Conservation (phyloP, 495 filamentous ascomycete species). For the Saxispiralis lemnorum region DNA sequence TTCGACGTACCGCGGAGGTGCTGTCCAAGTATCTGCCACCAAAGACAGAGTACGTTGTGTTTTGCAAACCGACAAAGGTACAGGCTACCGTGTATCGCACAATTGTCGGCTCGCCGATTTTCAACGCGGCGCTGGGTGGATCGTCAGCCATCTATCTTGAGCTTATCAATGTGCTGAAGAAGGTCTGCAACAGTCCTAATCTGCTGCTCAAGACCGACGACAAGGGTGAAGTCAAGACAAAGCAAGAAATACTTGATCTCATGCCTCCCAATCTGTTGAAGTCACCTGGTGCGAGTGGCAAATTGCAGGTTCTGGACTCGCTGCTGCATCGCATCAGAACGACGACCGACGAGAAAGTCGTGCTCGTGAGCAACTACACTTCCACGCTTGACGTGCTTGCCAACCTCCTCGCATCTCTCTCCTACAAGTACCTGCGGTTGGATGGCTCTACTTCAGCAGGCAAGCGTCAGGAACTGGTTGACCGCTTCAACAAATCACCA, state of each 20-base stretch:
- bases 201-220: slow-evolving; percentile 33
- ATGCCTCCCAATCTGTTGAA: slow-evolving; percentile 42
- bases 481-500: slow-evolving; percentile 52
- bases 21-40: slow-evolving; percentile 54
- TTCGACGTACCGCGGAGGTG: slow-evolving; percentile 60
- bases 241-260: slow-evolving; percentile 34
- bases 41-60: slow-evolving; percentile 63
- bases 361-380: slow-evolving; percentile 71
- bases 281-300: slow-evolving; percentile 44
- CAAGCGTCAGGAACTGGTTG: slow-evolving; percentile 58
- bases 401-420: slow-evolving; percentile 43
- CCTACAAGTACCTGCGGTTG: slow-evolving; percentile 50
- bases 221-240: slow-evolving; percentile 23
- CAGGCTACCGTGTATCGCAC: slow-evolving; percentile 52
- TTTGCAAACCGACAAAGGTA: slow-evolving; percentile 52
- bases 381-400: slow-evolving; percentile 56
- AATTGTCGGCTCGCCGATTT: slow-evolving; percentile 52
- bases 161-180: slow-evolving; percentile 64
- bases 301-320: slow-evolving; percentile 54
- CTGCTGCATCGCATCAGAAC: slow-evolving; percentile 45
- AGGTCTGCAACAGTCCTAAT: slow-evolving; percentile 64
- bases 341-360: slow-evolving; percentile 47
- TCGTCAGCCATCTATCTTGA: slow-evolving; percentile 52
- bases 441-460: slow-evolving; percentile 52
- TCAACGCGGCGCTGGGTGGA: slow-evolving; percentile 41